Evolutionary conservation across 2,329 filamentous ascomycete genomes (phyloP), one percentile per base, ranked within the genome.

Genomic region (Calonectria multiphialidica): DNA sequence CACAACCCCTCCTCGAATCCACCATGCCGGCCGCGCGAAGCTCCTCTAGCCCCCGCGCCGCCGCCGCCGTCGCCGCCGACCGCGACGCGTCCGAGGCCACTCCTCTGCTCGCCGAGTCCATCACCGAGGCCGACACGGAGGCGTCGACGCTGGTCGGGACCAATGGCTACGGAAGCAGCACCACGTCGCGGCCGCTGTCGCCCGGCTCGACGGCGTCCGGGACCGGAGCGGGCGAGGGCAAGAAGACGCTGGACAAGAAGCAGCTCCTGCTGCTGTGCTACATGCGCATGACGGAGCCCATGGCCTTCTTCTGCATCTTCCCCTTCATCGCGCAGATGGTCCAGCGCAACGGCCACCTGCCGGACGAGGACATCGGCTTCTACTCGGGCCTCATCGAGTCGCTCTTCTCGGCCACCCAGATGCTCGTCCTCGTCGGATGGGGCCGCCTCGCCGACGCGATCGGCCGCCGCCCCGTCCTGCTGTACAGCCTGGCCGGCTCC

Each of bases 281-380:
- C 80, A 91, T 92, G 2, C 90, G 94, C 7, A 80, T 94, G 30
- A 86, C 94, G 53, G 94, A 96, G 79, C 94, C 94, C 1, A 88
- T 96, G 47, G 93, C 93, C n/a, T 96, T 95, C 85, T 96, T 96
- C 85, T 91, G 88, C 80, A 95, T 96, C 81, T 94, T 96, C 78
- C 93, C 94, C 1, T 96, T 94, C 83, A 90, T 97, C 82, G 94
- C 92, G 78, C 87, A 93, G 79, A 96, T 96, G 94, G 91, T 94
- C 44, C 86, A 90, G 81, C 86, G 89, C 69, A 93, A 92, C 71
- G 93, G 93, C 12, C 79, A 86, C 13, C 83, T 96, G 2, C 81
- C 87, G 1, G 85, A 90, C 53, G 84, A 88, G n/a, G 92, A 95
- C 81, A 91, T 95, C 4, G 94, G 94, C 2, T 96, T 96, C 84